Evolutionary conservation across 345 rosid genomes (phyloP).

Genomic region (Raphanus raphanistrum): DNA sequence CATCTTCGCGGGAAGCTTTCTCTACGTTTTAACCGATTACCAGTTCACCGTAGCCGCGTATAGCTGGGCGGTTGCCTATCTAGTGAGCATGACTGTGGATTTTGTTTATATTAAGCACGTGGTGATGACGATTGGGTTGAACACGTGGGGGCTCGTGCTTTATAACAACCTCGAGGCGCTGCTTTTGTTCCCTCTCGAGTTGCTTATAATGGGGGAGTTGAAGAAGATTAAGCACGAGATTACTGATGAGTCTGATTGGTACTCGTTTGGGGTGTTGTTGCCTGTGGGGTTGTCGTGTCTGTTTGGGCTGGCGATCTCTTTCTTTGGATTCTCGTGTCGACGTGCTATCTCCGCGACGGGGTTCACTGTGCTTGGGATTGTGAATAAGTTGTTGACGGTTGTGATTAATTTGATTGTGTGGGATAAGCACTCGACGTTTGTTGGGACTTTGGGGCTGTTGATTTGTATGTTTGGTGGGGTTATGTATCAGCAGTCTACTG

Average conservation of each 20-base stretch:
- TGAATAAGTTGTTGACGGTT: constrained; percentile 88
- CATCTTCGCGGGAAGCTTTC: constrained; percentile 82
- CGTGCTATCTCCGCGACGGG: constrained; percentile 96
- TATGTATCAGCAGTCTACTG: constrained; percentile 85
- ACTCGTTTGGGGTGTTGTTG: constrained; percentile 67
- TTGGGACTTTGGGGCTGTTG: constrained; percentile 84
- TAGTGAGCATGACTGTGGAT: constrained; percentile 91
- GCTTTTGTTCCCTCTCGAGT: constrained; percentile 82
- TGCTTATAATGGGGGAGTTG: constrained; percentile 92
- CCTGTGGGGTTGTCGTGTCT: constrained; percentile 87
- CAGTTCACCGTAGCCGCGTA: constrained; percentile 84
- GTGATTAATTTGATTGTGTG: constrained; percentile 80
- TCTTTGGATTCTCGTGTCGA: constrained; percentile 96
- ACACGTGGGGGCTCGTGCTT: constrained; percentile 95
- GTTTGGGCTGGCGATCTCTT: constrained; percentile 89
- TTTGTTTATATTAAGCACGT: constrained; percentile 98
- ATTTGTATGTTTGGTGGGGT: constrained; percentile 90
- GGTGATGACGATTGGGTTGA: constrained; percentile 92
- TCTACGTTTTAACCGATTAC: constrained; percentile 85
- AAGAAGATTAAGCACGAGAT: constrained; percentile 87
- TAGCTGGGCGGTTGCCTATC: constrained; percentile 88
- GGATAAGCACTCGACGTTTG: constrained; percentile 88
- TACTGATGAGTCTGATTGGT: constrained; percentile 67
- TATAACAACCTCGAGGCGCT: constrained; percentile 96
- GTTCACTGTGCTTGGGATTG: constrained; percentile 96